Evolutionary conservation across 139 green algal species (phyloP).

Genomic region (Pedinophyceae sp.): DNA sequence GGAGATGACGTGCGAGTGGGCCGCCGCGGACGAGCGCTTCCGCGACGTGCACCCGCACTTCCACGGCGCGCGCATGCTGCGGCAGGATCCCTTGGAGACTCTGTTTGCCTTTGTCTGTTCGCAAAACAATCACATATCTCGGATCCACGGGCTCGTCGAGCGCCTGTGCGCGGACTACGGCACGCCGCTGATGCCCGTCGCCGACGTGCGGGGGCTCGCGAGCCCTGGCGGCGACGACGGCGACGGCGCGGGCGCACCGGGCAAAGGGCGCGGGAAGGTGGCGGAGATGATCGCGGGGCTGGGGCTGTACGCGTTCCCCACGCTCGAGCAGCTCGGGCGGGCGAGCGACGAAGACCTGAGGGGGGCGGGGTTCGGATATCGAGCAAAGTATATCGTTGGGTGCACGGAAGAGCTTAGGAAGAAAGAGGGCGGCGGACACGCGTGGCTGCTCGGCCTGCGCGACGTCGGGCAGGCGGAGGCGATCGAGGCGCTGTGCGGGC

Average conservation of each 20-base stretch:
- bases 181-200: constrained; percentile 30
- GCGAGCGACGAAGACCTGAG: constrained; percentile 66
- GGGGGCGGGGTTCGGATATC: constrained; percentile 68
- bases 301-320: constrained; percentile 58
- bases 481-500: constrained; percentile 32
- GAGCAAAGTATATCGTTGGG: constrained; percentile 69
- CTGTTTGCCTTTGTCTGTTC: constrained; percentile 89
- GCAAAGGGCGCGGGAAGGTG: neutral
- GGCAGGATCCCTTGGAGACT: constrained; percentile 84
- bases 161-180: constrained; percentile 56
- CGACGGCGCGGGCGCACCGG: neutral
- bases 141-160: constrained; percentile 85
- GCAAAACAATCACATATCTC: constrained; percentile 91
- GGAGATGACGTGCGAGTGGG: constrained; percentile 30
- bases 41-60: constrained; percentile 27
- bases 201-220: too few species aligned
- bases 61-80: constrained; percentile 57
- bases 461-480: constrained; percentile 42
- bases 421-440: constrained; percentile 37
- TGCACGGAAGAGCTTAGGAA: constrained; percentile 30
- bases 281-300: neutral
- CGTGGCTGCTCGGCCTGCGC: constrained; percentile 61
- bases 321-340: constrained; percentile 55
- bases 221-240: neutral
- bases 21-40: constrained; percentile 33